Conservation (phyloP, 257 asterid species). For the Nicotiana otophora region DNA sequence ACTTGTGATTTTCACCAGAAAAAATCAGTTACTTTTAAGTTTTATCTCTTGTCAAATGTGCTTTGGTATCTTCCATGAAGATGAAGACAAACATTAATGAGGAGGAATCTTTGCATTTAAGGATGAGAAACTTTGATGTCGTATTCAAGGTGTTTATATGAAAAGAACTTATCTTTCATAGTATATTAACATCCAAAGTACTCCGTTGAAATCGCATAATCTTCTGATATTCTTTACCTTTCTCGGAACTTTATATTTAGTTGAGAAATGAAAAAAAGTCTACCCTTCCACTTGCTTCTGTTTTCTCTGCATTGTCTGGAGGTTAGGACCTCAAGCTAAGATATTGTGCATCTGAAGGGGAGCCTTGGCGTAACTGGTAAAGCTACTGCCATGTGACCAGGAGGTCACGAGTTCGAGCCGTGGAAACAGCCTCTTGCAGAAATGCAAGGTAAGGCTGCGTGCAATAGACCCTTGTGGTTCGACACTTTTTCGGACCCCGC, state of each 20-base stretch:
- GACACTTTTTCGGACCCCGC: too few species aligned
- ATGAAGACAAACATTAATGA: not conserved
- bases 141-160: not conserved
- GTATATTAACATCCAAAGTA: not conserved
- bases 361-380: too few species aligned
- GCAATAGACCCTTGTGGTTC: too few species aligned
- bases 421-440: too few species aligned
- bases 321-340: not conserved
- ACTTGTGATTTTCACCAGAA: not conserved
- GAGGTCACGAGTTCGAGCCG: too few species aligned
- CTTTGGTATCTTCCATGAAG: not conserved
- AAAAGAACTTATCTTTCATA: not conserved
- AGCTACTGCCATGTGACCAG: too few species aligned
- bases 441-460: too few species aligned
- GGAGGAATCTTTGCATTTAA: not conserved
- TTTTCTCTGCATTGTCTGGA: not conserved
- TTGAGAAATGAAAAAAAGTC: not conserved
- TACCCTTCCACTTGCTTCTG: conserved; percentile 4
- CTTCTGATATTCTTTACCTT: conserved; percentile 2
- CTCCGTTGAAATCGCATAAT: not conserved
- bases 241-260: not conserved
- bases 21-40: not conserved
- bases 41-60: not conserved
- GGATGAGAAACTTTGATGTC: not conserved
- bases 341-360: too few species aligned